Evolutionary conservation across 768 basidiomycete genomes (phyloP), one percentile per base, ranked within the genome.

Genomic region (Termitomyces sp.): DNA sequence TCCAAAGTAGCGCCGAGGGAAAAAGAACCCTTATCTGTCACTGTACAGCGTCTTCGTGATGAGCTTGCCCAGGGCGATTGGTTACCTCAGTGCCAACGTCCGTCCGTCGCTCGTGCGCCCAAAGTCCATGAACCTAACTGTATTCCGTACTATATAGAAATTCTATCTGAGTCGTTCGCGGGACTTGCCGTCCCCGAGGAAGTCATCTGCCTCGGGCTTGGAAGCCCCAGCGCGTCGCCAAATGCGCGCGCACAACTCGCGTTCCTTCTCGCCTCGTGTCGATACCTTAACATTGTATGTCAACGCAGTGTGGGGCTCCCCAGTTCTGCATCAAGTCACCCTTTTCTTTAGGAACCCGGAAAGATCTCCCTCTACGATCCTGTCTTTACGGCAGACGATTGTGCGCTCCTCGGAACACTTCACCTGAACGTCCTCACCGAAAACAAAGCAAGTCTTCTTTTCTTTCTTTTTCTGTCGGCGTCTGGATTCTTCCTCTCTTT

Each of bases 121-220:
- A 48, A 60, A 55, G 48, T 55, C 51, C 57, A 52, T 44, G 26
- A 31, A 47, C 48, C 63, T 61, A 53, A 62, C 46, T 47, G n/a
- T 41, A 20, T 42, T 32, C 18, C 39, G 39, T 53, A 47, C 44
- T 59, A 61, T 34, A 61, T 69, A 79, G 79, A 69, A 59, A 64
- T 73, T 20, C 47, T 80, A 42, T 63, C 68, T 37, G 68, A 71
- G 34, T 72, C 72, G 36, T 53, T 81, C 26, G 60, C 52, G 26
- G 62, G 63, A 36, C 53, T 61, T 37, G 59, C 71, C 47, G 59
- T 62, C 14, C 63, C 76, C 65, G 58, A 67, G 9, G 61, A 68
- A 32, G 72, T 87, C 46, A 66, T 92, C 42, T 91, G 89, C 68
- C 79, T 92, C 14, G 89, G 89, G 12, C 74, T 92, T 29, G 89